Conservation (phyloP, 2,329 filamentous ascomycete species). For the Chaetomiaceae sp. region DNA sequence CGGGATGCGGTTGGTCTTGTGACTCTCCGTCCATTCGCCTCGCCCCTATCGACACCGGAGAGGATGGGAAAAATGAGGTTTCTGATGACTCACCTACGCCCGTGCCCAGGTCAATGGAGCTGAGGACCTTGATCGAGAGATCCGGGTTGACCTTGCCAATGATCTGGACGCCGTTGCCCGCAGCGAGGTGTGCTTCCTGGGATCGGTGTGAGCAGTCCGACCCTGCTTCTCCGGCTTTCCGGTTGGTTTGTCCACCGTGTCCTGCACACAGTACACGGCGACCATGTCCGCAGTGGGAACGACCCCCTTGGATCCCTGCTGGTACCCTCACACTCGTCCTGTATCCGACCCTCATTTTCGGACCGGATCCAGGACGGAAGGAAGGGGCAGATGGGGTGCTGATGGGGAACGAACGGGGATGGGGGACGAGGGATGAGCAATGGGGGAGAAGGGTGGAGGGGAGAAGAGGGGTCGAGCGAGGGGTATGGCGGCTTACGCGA, state of each 20-base stretch:
- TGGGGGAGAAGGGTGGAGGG: not conserved
- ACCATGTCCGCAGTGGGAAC: no score
- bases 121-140: conserved; percentile 65
- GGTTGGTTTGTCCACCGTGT: conserved; percentile 4
- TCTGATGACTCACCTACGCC: conserved; percentile 57
- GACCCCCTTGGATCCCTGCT: no score
- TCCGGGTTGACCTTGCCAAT: conserved; percentile 77
- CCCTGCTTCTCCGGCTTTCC: no score
- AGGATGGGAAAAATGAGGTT: not conserved
- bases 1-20: no score
- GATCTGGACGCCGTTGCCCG: conserved; percentile 67
- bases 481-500: conserved; percentile 48
- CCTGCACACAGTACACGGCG: no score
- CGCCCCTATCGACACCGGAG: not conserved
- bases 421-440: no score
- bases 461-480: not conserved
- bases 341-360: not conserved
- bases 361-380: not conserved
- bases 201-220: not conserved
- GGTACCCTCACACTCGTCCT: no score
- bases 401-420: not conserved
- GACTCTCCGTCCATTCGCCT: not conserved
- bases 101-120: conserved; percentile 63
- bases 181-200: conserved; percentile 65
- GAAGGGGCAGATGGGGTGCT: no score